Evolutionary conservation across 164 flowering plant genomes (phyloP).

Genomic region (Houttuynia cordata): DNA sequence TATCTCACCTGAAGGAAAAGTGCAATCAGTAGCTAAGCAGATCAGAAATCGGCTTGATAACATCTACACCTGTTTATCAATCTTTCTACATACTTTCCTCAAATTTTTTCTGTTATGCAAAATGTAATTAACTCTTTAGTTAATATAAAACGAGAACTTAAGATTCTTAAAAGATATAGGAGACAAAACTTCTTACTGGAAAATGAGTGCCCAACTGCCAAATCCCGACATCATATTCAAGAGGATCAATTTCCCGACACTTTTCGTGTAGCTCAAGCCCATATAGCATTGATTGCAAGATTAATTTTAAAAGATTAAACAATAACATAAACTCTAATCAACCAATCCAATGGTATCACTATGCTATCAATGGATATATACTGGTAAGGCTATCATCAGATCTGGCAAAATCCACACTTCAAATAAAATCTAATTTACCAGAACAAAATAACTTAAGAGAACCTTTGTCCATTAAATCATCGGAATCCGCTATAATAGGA

Average conservation of each 20-base stretch:
- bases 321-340: background rate
- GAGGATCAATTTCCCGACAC: too few species aligned
- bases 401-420: too few species aligned
- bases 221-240: background rate
- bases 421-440: too few species aligned
- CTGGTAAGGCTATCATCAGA: too few species aligned
- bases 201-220: background rate
- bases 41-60: background rate
- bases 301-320: background rate
- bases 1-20: slow-evolving; percentile 45
- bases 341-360: too few species aligned
- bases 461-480: too few species aligned
- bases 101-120: background rate
- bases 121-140: background rate
- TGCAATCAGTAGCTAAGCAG: background rate
- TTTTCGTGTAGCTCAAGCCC: background rate
- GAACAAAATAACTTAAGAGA: too few species aligned
- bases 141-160: background rate
- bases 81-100: background rate
- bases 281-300: background rate
- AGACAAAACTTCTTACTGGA: too few species aligned
- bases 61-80: background rate
- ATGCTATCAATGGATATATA: too few species aligned
- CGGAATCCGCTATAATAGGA: too few species aligned
- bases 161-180: background rate